A percentile compares a stretch with the other conserved stretches of the same genome.
phyloP scores from a whole-genome alignment of 2,329 filamentous ascomycete genomes.

The Elsinoe perseae region DNA sequence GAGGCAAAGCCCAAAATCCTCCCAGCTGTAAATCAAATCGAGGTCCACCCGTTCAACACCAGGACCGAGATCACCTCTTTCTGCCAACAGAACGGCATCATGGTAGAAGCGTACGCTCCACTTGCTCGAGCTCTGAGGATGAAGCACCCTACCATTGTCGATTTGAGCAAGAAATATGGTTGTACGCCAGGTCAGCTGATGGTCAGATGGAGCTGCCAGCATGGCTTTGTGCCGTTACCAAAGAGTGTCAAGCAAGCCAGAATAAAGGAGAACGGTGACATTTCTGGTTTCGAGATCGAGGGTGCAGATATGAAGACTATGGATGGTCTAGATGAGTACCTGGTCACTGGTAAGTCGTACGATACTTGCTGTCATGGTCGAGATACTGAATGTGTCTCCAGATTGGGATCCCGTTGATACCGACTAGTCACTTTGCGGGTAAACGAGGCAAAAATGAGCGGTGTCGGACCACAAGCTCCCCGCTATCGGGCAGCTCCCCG shows the following conservation, averaged over 20 bases:
- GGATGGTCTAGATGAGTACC: slow-evolving; percentile 60
- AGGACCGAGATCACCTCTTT: slow-evolving; percentile 57
- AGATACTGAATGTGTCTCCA: slow-evolving; percentile 16
- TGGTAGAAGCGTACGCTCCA: slow-evolving; percentile 73
- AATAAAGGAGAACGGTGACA: slow-evolving; percentile 56
- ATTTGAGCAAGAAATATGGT: slow-evolving; percentile 58
- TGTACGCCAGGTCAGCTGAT: slow-evolving; percentile 67
- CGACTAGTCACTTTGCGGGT: slow-evolving; percentile 13
- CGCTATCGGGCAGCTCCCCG: not conserved
- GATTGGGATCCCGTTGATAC: slow-evolving; percentile 32
- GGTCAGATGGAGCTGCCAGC: slow-evolving; percentile 70
- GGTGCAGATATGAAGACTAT: slow-evolving; percentile 55
- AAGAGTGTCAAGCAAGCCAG: slow-evolving; percentile 60
- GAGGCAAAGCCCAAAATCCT: slow-evolving; percentile 52
- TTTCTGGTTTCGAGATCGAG: slow-evolving; percentile 54
- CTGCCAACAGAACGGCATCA: slow-evolving; percentile 58
- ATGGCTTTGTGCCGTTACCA: slow-evolving; percentile 63
- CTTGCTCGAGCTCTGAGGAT: slow-evolving; percentile 64
- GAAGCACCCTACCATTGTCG: slow-evolving; percentile 55
- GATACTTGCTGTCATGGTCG: not conserved
- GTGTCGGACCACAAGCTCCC: not conserved
- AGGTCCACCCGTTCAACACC: slow-evolving; percentile 77
- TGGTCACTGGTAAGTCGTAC: slow-evolving; percentile 59
- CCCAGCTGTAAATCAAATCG: slow-evolving; percentile 72
- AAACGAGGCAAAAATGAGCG: not conserved